Evolutionary conservation across 2,329 filamentous ascomycete species (phyloP).

Genomic region (Alternaria gaisen): DNA sequence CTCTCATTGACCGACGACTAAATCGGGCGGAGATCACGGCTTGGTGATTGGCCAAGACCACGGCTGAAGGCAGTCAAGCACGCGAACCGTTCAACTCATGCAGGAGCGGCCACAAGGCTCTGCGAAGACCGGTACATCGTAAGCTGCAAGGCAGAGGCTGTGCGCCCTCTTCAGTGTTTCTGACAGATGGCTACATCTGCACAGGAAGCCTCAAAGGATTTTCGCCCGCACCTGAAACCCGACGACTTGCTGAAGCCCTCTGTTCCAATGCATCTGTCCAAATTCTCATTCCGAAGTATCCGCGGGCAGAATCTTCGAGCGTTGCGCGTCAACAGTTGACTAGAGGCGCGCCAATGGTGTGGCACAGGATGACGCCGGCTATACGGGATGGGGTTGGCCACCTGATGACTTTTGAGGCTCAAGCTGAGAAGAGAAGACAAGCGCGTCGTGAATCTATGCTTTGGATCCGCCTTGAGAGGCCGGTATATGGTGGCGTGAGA

Average conservation of each 20-base stretch:
- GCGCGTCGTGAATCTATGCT: not conserved
- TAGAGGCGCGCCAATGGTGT: slow-evolving; percentile 21
- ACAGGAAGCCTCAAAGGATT: not conserved
- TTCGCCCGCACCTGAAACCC: not conserved
- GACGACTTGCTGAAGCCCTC: not conserved
- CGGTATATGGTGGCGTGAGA: slow-evolving; percentile 3
- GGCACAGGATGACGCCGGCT: slow-evolving; percentile 26
- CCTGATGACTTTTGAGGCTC: slow-evolving; percentile 24
- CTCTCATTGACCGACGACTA: slow-evolving; percentile 35
- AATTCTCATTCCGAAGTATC: not conserved
- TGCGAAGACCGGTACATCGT: slow-evolving; percentile 21
- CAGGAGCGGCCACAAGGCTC: slow-evolving; percentile 26
- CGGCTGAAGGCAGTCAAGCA: slow-evolving; percentile 23
- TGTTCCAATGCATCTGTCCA: not conserved
- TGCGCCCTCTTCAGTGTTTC: slow-evolving; percentile 13
- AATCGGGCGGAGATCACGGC: slow-evolving; percentile 26
- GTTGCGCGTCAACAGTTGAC: slow-evolving; percentile 10
- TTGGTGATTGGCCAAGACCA: slow-evolving; percentile 30
- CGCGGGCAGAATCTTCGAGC: slow-evolving; percentile 2
- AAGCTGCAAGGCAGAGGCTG: slow-evolving; percentile 19
- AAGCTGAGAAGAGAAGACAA: slow-evolving; percentile 18
- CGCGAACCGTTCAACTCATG: slow-evolving; percentile 24
- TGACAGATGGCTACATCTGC: not conserved
- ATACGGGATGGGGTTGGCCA: slow-evolving; percentile 26
- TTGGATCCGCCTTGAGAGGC: slow-evolving; percentile 18